phyloP scores from a whole-genome alignment of 352 stramenopile genomes.

The Pythium phragmiticola region DNA sequence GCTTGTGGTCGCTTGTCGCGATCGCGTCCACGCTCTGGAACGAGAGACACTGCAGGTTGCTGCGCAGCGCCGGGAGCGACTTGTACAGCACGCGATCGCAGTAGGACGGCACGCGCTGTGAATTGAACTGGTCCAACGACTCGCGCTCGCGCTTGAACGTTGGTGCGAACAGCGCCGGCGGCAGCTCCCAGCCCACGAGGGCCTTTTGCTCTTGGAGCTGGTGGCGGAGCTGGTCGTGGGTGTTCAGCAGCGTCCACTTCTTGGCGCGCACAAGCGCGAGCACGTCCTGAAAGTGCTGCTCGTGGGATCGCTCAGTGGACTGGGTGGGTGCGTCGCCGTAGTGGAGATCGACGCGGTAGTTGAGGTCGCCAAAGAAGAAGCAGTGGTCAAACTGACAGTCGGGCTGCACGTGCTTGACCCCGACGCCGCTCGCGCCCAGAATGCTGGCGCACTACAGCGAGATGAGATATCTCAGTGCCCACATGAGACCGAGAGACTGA shows the following conservation, averaged over 20 bases:
- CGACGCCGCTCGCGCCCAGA: slow-evolving; percentile 50
- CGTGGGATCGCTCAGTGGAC: slow-evolving; percentile 40
- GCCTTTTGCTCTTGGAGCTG: slow-evolving; percentile 58
- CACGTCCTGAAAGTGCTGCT: slow-evolving; percentile 71
- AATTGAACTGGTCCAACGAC: slow-evolving; percentile 42
- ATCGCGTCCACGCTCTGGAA: slow-evolving; percentile 69
- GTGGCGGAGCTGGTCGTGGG: slow-evolving; percentile 76
- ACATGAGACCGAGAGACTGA: not conserved
- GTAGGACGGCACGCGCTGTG: slow-evolving; percentile 79
- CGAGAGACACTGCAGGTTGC: slow-evolving; percentile 50
- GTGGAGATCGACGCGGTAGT: slow-evolving; percentile 81
- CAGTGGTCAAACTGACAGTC: slow-evolving; percentile 85
- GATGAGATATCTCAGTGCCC: not conserved
- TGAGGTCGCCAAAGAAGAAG: slow-evolving; percentile 87
- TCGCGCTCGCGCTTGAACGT: slow-evolving; percentile 85
- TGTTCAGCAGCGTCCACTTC: slow-evolving; percentile 62
- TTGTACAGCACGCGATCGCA: slow-evolving; percentile 85
- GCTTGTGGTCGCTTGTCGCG: slow-evolving; percentile 85
- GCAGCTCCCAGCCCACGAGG: slow-evolving; percentile 65
- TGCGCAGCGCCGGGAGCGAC: slow-evolving; percentile 57
- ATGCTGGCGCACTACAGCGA: slow-evolving; percentile 65
- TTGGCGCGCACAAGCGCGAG: slow-evolving; percentile 31
- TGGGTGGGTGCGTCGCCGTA: slow-evolving; percentile 32
- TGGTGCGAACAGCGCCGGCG: slow-evolving; percentile 61
- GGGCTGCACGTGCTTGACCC: slow-evolving; percentile 63